Evolutionary conservation across 176 grass and related monocot species (phyloP).

Genomic region (Typha latifolia): DNA sequence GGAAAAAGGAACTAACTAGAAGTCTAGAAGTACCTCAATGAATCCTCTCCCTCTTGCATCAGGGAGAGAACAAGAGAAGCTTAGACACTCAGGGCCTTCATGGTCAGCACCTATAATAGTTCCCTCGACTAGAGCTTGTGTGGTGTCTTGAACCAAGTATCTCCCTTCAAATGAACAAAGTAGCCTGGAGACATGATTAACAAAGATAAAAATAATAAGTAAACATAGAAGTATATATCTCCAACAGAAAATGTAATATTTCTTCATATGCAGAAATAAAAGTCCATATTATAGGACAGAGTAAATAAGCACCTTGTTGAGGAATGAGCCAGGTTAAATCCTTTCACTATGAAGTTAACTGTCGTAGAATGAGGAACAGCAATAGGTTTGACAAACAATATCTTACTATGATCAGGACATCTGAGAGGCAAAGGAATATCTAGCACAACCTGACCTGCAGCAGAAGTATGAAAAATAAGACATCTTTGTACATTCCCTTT

Average conservation of each 20-base stretch:
- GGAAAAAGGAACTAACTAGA: constrained; percentile 6
- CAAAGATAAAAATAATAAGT: constrained; percentile 4
- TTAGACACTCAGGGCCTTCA: constrained; percentile 38
- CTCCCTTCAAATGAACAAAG: constrained; percentile 79
- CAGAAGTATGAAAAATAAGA: neutral
- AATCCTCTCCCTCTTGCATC: constrained; percentile 89
- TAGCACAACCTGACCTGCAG: constrained; percentile 76
- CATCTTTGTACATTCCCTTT: neutral
- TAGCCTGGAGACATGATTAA: constrained; percentile 41
- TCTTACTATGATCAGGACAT: constrained; percentile 50
- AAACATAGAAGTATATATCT: constrained; percentile 4
- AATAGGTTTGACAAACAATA: constrained; percentile 63
- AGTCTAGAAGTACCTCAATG: constrained; percentile 54
- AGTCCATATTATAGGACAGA: neutral
- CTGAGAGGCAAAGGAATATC: constrained; percentile 50
- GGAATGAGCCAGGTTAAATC: constrained; percentile 46
- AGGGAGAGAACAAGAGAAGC: constrained; percentile 63
- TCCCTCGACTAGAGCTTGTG: constrained; percentile 28
- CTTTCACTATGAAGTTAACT: constrained; percentile 68
- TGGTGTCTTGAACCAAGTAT: constrained; percentile 62
- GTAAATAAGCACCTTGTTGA: constrained; percentile 56
- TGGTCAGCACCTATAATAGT: constrained; percentile 23
- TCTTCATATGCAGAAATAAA: neutral
- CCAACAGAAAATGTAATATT: neutral
- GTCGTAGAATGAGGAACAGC: constrained; percentile 54